phyloP scores from a whole-genome alignment of 768 basidiomycete species.

The Dentipellis fragilis region DNA sequence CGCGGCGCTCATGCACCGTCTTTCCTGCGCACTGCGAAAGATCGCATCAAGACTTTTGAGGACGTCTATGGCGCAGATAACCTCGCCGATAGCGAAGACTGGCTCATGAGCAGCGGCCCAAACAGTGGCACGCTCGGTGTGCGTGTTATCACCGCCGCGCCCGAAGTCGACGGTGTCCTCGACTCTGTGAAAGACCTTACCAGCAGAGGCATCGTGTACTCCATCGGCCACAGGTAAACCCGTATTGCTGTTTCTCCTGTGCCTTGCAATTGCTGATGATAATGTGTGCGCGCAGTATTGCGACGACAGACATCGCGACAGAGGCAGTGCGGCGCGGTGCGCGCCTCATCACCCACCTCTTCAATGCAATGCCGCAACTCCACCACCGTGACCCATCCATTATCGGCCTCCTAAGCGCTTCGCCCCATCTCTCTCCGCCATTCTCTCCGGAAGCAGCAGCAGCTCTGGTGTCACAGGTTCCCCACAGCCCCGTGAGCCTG shows the following conservation, averaged over 20 bases:
- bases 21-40: conserved; percentile 49
- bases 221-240: conserved; percentile 79
- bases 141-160: conserved; percentile 78
- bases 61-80: conserved; percentile 63
- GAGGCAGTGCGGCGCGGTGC: conserved; percentile 65
- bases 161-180: conserved; percentile 80
- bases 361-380: conserved; percentile 88
- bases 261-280: conserved; percentile 2
- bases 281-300: conserved; percentile 37
- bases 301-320: conserved; percentile 64
- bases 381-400: conserved; percentile 90
- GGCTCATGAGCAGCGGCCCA: conserved; percentile 53
- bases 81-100: conserved; percentile 53
- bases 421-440: conserved; percentile 44
- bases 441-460: conserved; percentile 24
- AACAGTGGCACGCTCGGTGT: conserved; percentile 42
- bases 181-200: conserved; percentile 48
- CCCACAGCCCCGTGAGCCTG: conserved; percentile 7
- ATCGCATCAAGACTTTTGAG: conserved; percentile 63
- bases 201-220: conserved; percentile 63
- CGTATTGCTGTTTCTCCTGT: not conserved
- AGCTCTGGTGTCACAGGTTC: conserved; percentile 14
- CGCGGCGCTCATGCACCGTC: conserved; percentile 74
- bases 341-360: conserved; percentile 82
- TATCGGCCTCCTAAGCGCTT: conserved; percentile 78